A percentile compares a stretch with the other conserved stretches of the same genome.
Evolutionary conservation across 192 early-diverging fungal species (phyloP).

Genomic region (Pilaira anomala): DNA sequence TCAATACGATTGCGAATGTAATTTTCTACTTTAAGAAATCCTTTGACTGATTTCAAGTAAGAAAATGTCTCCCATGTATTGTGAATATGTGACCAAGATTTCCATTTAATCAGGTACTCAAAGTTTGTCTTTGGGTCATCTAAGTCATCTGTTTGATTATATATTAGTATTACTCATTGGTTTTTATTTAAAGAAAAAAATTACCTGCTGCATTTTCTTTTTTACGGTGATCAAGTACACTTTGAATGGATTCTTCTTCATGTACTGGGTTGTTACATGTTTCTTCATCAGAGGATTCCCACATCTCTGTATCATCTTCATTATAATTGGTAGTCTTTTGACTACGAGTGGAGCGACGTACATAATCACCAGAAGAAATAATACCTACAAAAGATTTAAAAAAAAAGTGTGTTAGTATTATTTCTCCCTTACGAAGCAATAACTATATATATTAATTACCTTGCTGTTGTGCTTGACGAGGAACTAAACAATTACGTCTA

Average conservation of each 20-base stretch:
- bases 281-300: constrained; percentile 39
- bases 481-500: background rate
- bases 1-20: constrained; percentile 68
- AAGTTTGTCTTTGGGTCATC: constrained; percentile 52
- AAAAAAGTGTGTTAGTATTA: too few species aligned
- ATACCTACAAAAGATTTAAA: background rate
- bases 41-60: constrained; percentile 70
- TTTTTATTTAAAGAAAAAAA: constrained; percentile 1
- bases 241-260: constrained; percentile 54
- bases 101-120: constrained; percentile 93
- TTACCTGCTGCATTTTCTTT: constrained; percentile 32
- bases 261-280: constrained; percentile 13
- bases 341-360: constrained; percentile 38
- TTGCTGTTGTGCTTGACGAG: too few species aligned
- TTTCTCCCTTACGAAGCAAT: too few species aligned
- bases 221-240: constrained; percentile 46
- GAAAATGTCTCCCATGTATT: constrained; percentile 85
- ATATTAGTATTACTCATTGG: background rate
- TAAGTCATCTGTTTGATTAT: constrained; percentile 26
- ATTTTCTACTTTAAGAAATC: constrained; percentile 86
- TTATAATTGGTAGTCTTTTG: constrained; percentile 37
- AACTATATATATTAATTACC: too few species aligned
- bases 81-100: constrained; percentile 82
- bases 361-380: constrained; percentile 10
- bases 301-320: constrained; percentile 42